Percentiles rank a stretch among this genome's conserved stretches.
phyloP scores from a whole-genome alignment of 1,284 basidiomycete genomes.

The Melampsora larici-populina region DNA sequence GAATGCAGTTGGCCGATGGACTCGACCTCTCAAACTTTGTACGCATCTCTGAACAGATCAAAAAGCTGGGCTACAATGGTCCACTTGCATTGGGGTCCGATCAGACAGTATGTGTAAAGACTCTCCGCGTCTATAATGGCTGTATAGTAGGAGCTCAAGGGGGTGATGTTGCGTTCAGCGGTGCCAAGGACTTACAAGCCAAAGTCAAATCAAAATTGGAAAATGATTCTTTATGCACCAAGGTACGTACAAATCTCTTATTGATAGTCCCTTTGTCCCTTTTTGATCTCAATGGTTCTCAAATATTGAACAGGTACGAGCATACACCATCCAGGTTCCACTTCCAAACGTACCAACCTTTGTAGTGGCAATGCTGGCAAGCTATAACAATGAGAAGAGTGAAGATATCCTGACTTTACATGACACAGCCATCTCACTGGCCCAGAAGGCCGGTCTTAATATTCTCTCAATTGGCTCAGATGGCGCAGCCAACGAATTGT shows the following conservation, averaged over 20 bases:
- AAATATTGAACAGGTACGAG: too few species aligned
- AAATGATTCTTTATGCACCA: not conserved
- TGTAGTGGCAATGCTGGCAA: not conserved
- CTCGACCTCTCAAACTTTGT: not conserved
- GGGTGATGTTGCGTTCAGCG: not conserved
- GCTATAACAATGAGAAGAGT: not conserved
- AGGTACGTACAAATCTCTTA: not conserved
- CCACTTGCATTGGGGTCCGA: not conserved
- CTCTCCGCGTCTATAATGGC: not conserved
- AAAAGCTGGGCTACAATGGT: not conserved
- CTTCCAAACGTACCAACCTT: too few species aligned
- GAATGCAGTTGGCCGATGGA: constrained; percentile 3
- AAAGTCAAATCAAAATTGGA: not conserved
- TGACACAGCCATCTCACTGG: not conserved
- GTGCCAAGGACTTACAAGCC: not conserved
- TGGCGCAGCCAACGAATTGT: not conserved
- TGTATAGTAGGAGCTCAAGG: constrained; percentile 8
- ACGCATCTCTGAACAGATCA: not conserved
- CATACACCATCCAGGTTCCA: too few species aligned
- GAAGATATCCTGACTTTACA: not conserved
- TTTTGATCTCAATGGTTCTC: too few species aligned
- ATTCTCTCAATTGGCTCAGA: constrained; percentile 1
- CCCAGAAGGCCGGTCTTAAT: not conserved
- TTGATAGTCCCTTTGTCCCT: too few species aligned
- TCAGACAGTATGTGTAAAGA: not conserved